Conservation (phyloP, 768 basidiomycete species). For the Pleurotus tuber-regium region DNA sequence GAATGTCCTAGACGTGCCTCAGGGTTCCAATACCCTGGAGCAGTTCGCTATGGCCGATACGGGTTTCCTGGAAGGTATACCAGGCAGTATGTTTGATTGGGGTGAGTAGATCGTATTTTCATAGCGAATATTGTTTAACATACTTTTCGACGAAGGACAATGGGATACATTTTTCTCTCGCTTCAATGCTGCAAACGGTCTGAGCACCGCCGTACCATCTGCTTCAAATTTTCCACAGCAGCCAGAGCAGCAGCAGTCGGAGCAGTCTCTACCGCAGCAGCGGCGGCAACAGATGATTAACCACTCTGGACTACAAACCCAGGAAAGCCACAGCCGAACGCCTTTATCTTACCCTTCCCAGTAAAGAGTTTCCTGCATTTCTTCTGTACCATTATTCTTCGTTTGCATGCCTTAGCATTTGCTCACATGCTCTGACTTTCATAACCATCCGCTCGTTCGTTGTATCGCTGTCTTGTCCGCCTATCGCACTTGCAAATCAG, state of each 20-base stretch:
- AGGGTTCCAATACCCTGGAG: conserved; percentile 52
- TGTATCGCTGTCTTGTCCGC: conserved; percentile 8
- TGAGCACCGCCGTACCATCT: conserved; percentile 18
- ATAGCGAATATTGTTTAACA: background rate
- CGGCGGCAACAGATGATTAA: conserved; percentile 3
- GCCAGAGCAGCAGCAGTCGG: background rate
- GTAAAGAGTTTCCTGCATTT: conserved; percentile 1
- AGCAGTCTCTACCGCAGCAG: conserved; percentile 3
- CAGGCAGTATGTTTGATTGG: conserved; percentile 87
- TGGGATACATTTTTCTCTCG: conserved; percentile 83
- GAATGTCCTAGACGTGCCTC: conserved; percentile 67
- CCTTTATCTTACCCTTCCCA: conserved; percentile 6
- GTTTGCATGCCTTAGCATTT: background rate
- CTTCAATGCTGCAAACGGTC: conserved; percentile 31
- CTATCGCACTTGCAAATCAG: conserved; percentile 10
- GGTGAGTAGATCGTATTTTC: conserved; percentile 38
- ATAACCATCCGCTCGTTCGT: conserved; percentile 6
- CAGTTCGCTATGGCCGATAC: conserved; percentile 66
- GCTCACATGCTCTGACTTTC: conserved; percentile 7
- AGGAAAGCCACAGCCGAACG: conserved; percentile 10
- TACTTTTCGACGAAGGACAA: conserved; percentile 49
- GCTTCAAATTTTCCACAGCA: background rate
- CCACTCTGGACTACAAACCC: background rate
- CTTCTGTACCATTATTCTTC: conserved; percentile 5
- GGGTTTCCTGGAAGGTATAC: conserved; percentile 75